Evolutionary conservation across 176 grass and related monocot genomes (phyloP), one percentile per base, ranked within the genome.

Genomic region (Cenchrus americanus): DNA sequence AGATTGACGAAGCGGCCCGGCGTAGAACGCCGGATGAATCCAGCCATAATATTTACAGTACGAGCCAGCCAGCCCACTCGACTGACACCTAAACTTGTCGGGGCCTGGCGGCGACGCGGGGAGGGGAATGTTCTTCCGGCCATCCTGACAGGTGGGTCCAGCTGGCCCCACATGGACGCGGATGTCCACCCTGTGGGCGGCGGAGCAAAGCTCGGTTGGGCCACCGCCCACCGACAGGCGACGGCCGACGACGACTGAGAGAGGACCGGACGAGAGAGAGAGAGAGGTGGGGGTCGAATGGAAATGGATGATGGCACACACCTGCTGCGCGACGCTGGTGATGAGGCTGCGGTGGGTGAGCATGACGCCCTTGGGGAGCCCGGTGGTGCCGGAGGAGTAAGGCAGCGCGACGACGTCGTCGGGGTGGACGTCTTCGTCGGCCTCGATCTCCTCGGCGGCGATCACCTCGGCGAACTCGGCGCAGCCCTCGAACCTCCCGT

Each of bases 341-440:
- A 93, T 55, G 73, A 97, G 88, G 85, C 95, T 97, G 83, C 95
- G 92, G 90, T 97, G 95, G 8, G 90, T 97, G 72, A 97, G 92
- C 95, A 97, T 97, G 76, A 94, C 92, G 67, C 95, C 95, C 82
- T 97, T 97, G 63, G 95, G 95, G 14, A 97, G 69, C 0, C 92
- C 92, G 2, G 92, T 97, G 71, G 95, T 97, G 26, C 92, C 95
- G 7, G 95, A 94, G 1, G 95, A 97, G 80, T 97, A 97, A 0
- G 92, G 95, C 17, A 97, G 89, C 5, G 90, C 92, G 44, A 97
- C 92, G 19, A 97, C 88, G 59, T 94, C 92, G 80, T 97, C 82
- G 14, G 95, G 84, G 46, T 81, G 82, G 61, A 97, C 62, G 23
- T 83, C 86, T 21, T 48, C 87, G 4, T 94, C 91, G 46, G 60